Evolutionary conservation across 2,329 filamentous ascomycete genomes (phyloP), one percentile per base, ranked within the genome.

Genomic region (Sporothrix schenckii): DNA sequence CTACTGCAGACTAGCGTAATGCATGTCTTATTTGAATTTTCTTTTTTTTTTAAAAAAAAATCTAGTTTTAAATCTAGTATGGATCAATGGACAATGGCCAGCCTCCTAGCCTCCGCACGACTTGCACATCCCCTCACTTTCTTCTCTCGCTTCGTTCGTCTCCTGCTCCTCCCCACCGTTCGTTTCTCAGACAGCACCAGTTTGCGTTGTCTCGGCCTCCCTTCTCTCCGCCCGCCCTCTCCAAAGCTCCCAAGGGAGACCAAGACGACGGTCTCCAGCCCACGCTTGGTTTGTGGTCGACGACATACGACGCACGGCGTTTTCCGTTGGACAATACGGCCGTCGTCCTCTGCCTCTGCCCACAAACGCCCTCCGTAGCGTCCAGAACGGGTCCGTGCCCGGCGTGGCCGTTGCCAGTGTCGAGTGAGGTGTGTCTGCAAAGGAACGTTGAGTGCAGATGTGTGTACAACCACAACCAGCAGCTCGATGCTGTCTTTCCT

Each of bases 201-300:
- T 39, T 47, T 4, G 4, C 21, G 13, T 3, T 47, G 65, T 67
- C 65, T 67, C 27, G 19, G 47, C 30, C 49, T n/a, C 65, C 49
- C 65, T 24, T 54, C 49, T 63, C 58, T 27, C 58, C 58, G 58
- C 58, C 58, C 39, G 58, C 58, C 65, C 65, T 67, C 65, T 68
- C 34, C 66, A 68, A 68, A 53, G 52, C 52, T 50, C 52, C 39
- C 66, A 68, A 68, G 66, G 66, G 66, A 68, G 58, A 52, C 4
- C 9, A 14, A 66, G 19, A 21, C 24, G 49, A 50, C n/a, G 2
- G n/a, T 21, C 47, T 65, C 60, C 60, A 50, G 60, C 60, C 60
- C 60, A 50, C 60, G n/a, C 41, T 44, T 50, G 44, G 60, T 50
- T 49, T 50, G 44, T 30, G 19, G 21, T 6, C 41, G 14, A 49